Base-by-base conservation (phyloP, 192 early-diverging fungal genomes). In the Lobulomyces angularis region DNA sequence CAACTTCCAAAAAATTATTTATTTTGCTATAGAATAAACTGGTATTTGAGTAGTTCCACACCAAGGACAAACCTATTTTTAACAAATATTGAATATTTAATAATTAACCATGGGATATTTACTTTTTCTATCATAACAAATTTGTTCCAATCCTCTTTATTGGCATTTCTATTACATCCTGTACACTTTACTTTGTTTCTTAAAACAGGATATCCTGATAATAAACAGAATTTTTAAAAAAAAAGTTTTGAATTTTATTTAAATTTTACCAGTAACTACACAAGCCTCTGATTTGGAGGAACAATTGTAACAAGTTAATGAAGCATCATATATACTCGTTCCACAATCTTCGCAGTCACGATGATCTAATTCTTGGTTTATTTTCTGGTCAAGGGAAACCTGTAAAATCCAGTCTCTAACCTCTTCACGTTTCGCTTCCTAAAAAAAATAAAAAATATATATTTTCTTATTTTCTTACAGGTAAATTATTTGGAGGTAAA, bases 71-170 rank as follows among this genome's bases (percentile, higher is more conserved):
- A 45, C 28, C 28, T 37, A 37, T 37, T 3, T 28, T 37, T 3
- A 29, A 24, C 23, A 20, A 1, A 42, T 29, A 5, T 45, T 26
- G 6, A 38, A 12, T 19, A 26, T 6, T 7, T 6, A 38, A 7
- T 26, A n/a, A n/a, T 38, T 19, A 38, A 19, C 19, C 12, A 38
- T 19, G 7, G n/a, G n/a, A n/a, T n/a, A 51, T 31, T 12, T 43
- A 60, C 58, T 40, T 62, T 45, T 43, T 77, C 74, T 30, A 52
- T 46, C 66, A 73, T 64, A 8, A 77, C 58, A 43, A 69, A 78
- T 50, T 64, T 68, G 41, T 78, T 78, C 75, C 75, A 78, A 39
- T 78, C 75, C 14, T 76, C 73, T 45, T 69, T 78, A 58, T 76
- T 76, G 22, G 75, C 75, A 3, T 35, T 44, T 14, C 55, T 59